phyloP scores from a whole-genome alignment of 2,329 filamentous ascomycete genomes.

The Diaporthe sp. region DNA sequence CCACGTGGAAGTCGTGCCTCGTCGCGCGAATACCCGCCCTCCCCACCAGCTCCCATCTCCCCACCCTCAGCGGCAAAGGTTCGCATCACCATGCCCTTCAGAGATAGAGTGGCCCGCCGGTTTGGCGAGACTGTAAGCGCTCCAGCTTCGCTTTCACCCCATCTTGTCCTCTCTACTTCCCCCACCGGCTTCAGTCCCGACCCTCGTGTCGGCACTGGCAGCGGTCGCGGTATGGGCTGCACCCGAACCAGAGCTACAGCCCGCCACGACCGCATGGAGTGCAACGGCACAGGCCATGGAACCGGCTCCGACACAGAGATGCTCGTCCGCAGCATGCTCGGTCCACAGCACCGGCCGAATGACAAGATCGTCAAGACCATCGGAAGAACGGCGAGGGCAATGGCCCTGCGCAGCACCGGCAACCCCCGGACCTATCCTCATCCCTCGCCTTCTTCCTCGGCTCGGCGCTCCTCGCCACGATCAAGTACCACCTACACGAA shows the following conservation, averaged over 20 bases:
- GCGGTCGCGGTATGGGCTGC: slow-evolving; percentile 35
- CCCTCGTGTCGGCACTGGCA: slow-evolving; percentile 19
- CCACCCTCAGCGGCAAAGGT: not conserved
- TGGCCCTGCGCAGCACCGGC: not conserved
- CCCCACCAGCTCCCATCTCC: not conserved
- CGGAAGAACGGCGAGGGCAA: not conserved
- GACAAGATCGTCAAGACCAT: slow-evolving; percentile 14
- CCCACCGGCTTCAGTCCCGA: slow-evolving; percentile 21
- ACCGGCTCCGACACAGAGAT: not conserved
- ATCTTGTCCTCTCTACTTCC: slow-evolving; percentile 40
- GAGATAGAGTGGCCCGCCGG: slow-evolving; percentile 58
- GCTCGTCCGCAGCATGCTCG: slow-evolving; percentile 32
- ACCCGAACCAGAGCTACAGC: slow-evolving; percentile 19
- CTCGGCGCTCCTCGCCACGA: not conserved
- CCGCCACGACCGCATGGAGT: slow-evolving; percentile 26
- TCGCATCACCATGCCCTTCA: slow-evolving; percentile 47
- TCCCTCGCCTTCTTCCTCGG: slow-evolving; percentile 16
- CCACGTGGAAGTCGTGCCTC: slow-evolving; percentile 21
- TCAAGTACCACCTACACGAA: not conserved
- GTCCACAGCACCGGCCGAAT: slow-evolving; percentile 12
- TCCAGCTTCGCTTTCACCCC: slow-evolving; percentile 43
- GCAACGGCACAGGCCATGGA: not conserved
- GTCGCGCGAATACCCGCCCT: not conserved
- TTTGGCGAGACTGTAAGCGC: slow-evolving; percentile 61
- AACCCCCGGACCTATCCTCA: not conserved